Conservation (phyloP, 768 basidiomycete genomes). For the Lactarius deliciosus region DNA sequence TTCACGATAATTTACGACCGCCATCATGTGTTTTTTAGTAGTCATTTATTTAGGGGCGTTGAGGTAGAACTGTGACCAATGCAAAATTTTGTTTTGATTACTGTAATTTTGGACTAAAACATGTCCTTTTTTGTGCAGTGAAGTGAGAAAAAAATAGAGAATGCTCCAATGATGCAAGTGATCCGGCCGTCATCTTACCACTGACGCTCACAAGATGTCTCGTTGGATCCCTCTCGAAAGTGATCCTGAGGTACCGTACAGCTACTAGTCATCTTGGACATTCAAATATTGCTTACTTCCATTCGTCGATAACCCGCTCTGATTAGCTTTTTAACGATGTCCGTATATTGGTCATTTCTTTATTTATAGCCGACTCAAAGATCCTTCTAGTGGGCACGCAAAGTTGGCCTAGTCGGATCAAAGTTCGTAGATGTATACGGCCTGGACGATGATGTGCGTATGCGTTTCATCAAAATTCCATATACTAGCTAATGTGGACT, state of each 20-base stretch:
- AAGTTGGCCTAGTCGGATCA: slow-evolving; percentile 3
- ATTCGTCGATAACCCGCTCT: slow-evolving; percentile 30
- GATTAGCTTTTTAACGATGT: slow-evolving; percentile 21
- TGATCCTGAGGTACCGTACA: slow-evolving; percentile 52
- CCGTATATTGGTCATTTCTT: slow-evolving; percentile 3
- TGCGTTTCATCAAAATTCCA: neutral
- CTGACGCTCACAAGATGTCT: neutral
- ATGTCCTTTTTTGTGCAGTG: neutral
- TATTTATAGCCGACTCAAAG: slow-evolving; percentile 4
- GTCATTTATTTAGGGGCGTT: no score
- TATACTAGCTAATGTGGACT: neutral
- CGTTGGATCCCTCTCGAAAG: slow-evolving; percentile 81
- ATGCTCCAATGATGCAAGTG: neutral
- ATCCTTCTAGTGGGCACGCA: slow-evolving; percentile 1
- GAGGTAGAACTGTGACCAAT: no score
- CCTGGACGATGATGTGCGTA: slow-evolving; percentile 26
- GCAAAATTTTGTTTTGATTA: no score
- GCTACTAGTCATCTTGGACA: slow-evolving; percentile 1
- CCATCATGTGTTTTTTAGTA: neutral
- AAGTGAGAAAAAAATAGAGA: no score
- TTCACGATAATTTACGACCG: neutral
- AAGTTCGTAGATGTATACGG: slow-evolving; percentile 29
- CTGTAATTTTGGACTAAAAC: neutral
- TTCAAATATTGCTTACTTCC: slow-evolving; percentile 31
- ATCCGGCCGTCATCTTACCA: neutral